Base-by-base conservation (phyloP, 2,329 filamentous ascomycete species). In the Cytospora piceicola region DNA sequence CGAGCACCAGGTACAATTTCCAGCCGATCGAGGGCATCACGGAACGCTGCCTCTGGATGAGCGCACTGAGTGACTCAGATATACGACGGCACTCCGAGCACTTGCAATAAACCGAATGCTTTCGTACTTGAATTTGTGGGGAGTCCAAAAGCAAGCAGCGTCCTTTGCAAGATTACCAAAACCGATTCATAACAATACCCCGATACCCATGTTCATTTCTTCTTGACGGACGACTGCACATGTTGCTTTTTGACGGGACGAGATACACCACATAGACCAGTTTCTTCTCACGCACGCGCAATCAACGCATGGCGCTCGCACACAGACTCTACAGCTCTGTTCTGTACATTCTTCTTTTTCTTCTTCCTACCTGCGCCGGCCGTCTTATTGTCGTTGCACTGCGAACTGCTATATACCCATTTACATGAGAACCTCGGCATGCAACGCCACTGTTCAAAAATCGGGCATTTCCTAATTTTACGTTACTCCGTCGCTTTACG, bases 1-100 rank as follows among this genome's bases (percentile, higher is more conserved):
- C 90, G 1, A 94, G 91, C 74, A 87, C 88, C 27, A 84, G 87
- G 64, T 95, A 94, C 75, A 79, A 81, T 8, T 93, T 94, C 74
- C 84, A 88, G 71, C 88, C 91, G 1, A 87, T 94, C 46, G 90
- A 92, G 68, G 90, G 91, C 61, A 85, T 93, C 59, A 89, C 91
- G 5, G 91, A 92, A 77, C 84, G 90, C 69, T 95, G 92, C 75
- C 82, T 95, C n/a, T 95, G 92, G 92, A 88, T 95, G 79, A 89
- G 90, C 56, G 90, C 91, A 12, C 75, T 95, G 63, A 85, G 79
- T 63, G 91, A 94, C 70, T 86, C 88, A n/a, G 90, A 94, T 72
- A 93, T 95, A 72, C 79, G 85, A 64, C 79, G 77, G 67, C 79
- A 81, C 63, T 85, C 83, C 0, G 81, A 84, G 62, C 76, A 73